Evolutionary conservation across 371 early-diverging fungal genomes (phyloP), one percentile per base, ranked within the genome.

Genomic region (Entomophthora muscae): DNA sequence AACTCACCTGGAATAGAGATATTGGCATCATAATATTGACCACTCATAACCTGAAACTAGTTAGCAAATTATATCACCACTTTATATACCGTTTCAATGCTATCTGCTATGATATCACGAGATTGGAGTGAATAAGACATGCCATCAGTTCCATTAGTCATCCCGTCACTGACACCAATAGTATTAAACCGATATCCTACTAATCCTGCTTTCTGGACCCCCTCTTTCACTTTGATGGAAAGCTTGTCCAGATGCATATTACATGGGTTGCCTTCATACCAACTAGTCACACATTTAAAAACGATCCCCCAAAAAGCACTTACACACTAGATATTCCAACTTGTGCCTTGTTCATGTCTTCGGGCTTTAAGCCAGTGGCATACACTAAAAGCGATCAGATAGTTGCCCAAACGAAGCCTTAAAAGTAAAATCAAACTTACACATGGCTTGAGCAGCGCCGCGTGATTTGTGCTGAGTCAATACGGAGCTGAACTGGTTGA

Each of bases 221-320:
- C 91, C 68, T 89, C 81, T 73, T 98, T 98, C 61, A 98, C 92
- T 65, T 83, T 76, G 29, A 65, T 79, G 10, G 95, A 81, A 26
- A 98, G 79, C 67, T 91, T 91, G 68, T 86, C 78, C 65, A 98
- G 79, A 67, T 98, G 98, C 98, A 98, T 98, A 77, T 98, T 98
- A 79, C 98, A 98, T 22, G 98, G 95, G 77, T 98, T 98, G 65
- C 98, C 98, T 70, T 98, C 96, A 72, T 90, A 94, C 91, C 96
- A 92, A 3, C 86, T 85, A 71, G 1, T 24, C 64, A 59, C 32
- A 57, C 32, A 22, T 42, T 63, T 53, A 57, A n/a, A 22, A 29
- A 24, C 27, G 53, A 24, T n/a, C n/a, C 3, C 31, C 22, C 53
- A 52, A 23, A 57, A 55, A 60, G 5, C 1, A 76, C 83, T 75